Base-by-base conservation (phyloP, 164 flowering plant species). In the Vitis riparia region DNA sequence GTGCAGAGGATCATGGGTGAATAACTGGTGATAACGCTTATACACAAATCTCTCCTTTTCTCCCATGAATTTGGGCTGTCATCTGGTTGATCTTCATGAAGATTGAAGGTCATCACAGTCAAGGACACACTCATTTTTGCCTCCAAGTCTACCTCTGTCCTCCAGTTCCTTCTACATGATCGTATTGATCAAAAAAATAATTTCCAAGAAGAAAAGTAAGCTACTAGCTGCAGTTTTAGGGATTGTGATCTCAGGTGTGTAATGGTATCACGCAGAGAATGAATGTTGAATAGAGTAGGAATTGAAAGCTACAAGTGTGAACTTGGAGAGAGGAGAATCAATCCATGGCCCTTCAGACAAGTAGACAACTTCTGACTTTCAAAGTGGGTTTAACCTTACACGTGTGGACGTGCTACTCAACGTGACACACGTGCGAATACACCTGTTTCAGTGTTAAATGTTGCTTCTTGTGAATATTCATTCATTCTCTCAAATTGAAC, bases 91-190 rank as follows among this genome's bases (percentile, higher is more conserved):
- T 90, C 94, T 62, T 91, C 97, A 60, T 81, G 89, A 51, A 94
- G 97, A 83, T 94, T 94, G 70, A 94, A 91, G 71, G 94, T 88
- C 98, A 94, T 91, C 50, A 92, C 89, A 64, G 93, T 86, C 52
- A 89, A 65, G 59, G 97, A 84, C 44, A 91, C 88, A 71, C 91
- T 93, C 98, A 91, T 93, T 79, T 81, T 87, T 19, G 51, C 51
- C 19, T 51, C 52, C 15, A 53, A 52, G 9, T 56, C 51, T 32
- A 58, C 58, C 65, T 52, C 67, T 62, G 14, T 4, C 17, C 55
- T 23, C 50, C 44, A 9, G 5, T 11, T 17, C 15, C 44, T 6
- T 1, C 70, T 66, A 55, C 77, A 75, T 70, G 67, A 70, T 66
- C 56, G 44, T 37, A 37, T 2, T 37, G 44, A 62, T 11, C 6